Evolutionary conservation across 1,284 basidiomycete species (phyloP).

Genomic region (Marasmius tenuissimus): DNA sequence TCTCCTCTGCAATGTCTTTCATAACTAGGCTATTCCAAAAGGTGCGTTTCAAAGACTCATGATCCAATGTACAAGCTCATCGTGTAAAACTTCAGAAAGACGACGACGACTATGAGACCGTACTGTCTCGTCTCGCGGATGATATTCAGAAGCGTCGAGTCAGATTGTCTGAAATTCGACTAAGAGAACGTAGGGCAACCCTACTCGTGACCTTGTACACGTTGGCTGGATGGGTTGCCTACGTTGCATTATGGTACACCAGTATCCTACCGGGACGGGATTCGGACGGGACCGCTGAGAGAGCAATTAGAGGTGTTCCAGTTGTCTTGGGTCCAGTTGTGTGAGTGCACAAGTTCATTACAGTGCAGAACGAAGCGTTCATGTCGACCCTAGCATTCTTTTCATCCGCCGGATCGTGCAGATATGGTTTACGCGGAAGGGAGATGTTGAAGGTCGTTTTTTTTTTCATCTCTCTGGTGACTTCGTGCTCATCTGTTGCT

Average conservation of each 20-base stretch:
- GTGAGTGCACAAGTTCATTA: conserved; percentile 47
- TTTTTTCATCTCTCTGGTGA: neutral
- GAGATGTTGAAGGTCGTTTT: conserved; percentile 79
- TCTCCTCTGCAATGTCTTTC: neutral
- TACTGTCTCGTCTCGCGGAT: conserved; percentile 62
- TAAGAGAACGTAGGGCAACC: conserved; percentile 82
- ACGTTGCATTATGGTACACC: conserved; percentile 83
- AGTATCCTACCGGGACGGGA: conserved; percentile 48
- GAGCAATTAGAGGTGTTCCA: conserved; percentile 47
- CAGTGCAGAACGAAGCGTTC: conserved; percentile 10
- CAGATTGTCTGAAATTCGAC: conserved; percentile 83
- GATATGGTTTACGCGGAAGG: conserved; percentile 85
- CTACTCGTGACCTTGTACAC: conserved; percentile 84
- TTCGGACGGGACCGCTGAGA: conserved; percentile 44
- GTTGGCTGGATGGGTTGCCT: conserved; percentile 77
- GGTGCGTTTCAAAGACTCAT: neutral
- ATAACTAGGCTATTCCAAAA: neutral
- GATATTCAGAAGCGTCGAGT: conserved; percentile 77
- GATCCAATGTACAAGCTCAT: neutral
- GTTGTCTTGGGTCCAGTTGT: conserved; percentile 77
- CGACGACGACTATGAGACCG: conserved; percentile 70
- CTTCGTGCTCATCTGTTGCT: neutral
- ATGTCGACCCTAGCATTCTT: conserved; percentile 59
- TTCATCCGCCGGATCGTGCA: conserved; percentile 83
- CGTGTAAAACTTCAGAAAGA: conserved; percentile 25